phyloP scores from a whole-genome alignment of 352 stramenopile species.

The Globisporangium perplexum region DNA sequence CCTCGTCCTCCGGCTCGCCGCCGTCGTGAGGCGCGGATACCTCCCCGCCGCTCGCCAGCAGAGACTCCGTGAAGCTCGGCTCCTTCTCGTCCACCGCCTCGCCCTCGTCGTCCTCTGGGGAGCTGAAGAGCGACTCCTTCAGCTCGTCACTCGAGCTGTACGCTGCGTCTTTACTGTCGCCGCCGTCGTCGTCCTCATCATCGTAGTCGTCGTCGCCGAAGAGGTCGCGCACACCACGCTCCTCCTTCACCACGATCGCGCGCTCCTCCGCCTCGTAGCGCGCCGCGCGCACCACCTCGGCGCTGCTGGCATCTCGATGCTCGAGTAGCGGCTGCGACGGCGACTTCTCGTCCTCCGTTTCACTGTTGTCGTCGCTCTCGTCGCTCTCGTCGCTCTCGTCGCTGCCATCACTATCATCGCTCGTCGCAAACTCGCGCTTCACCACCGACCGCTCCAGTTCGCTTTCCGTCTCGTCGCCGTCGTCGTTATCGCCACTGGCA shows the following conservation, averaged over 20 bases:
- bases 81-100: neutral
- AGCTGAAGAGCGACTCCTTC: neutral
- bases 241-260: constrained; percentile 7
- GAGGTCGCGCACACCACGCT: constrained; percentile 4
- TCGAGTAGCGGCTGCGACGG: neutral
- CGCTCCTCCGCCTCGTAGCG: constrained; percentile 14
- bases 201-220: constrained; percentile 8
- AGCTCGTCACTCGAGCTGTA: neutral
- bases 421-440: constrained; percentile 3
- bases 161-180: neutral
- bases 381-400: too few species aligned
- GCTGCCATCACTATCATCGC: constrained; percentile 1
- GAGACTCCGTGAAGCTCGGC: constrained; percentile 4
- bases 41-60: neutral
- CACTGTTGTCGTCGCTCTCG: neutral
- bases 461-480: neutral
- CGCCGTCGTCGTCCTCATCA: constrained; percentile 1
- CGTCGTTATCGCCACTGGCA: constrained; percentile 6
- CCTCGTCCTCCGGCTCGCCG: neutral
- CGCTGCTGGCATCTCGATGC: constrained; percentile 2
- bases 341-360: constrained; percentile 9
- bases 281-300: constrained; percentile 9
- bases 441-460: neutral
- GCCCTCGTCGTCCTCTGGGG: constrained; percentile 6
- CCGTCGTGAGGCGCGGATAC: neutral